phyloP scores from a whole-genome alignment of 2,329 filamentous ascomycete species.

The Sporothrix globosa region DNA sequence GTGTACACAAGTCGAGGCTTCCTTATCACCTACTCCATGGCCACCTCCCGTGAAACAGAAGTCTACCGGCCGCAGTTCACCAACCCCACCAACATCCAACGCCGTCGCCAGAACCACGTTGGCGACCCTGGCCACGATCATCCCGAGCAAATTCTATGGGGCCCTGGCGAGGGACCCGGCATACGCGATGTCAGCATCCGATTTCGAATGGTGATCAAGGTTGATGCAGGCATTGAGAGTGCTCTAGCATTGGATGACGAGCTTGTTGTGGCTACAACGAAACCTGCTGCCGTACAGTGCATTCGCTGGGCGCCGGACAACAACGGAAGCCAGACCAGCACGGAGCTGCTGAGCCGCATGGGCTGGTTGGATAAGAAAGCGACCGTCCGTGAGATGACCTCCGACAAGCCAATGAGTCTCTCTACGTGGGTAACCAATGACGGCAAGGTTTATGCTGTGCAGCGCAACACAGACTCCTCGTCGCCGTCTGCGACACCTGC shows the following conservation, averaged over 20 bases:
- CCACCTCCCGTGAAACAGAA: conserved; percentile 77
- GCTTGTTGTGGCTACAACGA: conserved; percentile 85
- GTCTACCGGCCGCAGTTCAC: conserved; percentile 85
- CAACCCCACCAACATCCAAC: conserved; percentile 65
- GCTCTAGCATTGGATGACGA: conserved; percentile 91
- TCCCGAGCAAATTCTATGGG: conserved; percentile 68
- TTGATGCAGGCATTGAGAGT: conserved; percentile 90
- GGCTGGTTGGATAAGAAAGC: conserved; percentile 79
- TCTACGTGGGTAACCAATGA: conserved; percentile 90
- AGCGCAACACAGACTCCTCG: conserved; percentile 56
- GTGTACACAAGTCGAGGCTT: conserved; percentile 85
- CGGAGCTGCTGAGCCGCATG: conserved; percentile 87
- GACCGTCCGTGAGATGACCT: conserved; percentile 79
- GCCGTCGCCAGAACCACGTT: conserved; percentile 63
- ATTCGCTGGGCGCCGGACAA: conserved; percentile 91
- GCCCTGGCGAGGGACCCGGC: conserved; percentile 78
- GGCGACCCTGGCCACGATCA: conserved; percentile 58
- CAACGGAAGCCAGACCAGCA: conserved; percentile 80
- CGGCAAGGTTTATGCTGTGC: conserved; percentile 87
- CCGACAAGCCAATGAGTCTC: conserved; percentile 95
- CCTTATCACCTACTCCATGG: conserved; percentile 91
- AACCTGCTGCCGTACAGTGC: conserved; percentile 93
- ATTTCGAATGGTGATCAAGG: conserved; percentile 97
- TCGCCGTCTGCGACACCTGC: background rate
- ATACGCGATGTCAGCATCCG: conserved; percentile 85